Evolutionary conservation across 129 eudicot species (phyloP).

Genomic region (Smallanthus sonchifolius): DNA sequence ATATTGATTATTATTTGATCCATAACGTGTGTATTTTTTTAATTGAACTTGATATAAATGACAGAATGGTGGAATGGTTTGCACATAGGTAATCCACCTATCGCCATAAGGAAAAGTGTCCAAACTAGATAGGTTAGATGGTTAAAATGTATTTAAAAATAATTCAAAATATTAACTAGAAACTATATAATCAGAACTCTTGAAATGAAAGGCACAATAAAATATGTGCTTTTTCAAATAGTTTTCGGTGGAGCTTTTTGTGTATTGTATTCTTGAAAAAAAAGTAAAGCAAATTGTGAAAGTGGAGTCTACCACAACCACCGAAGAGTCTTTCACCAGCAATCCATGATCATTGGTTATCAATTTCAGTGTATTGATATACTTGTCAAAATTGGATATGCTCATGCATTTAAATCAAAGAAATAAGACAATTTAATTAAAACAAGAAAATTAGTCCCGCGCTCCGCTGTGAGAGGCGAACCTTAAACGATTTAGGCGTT

Average conservation of each 20-base stretch:
- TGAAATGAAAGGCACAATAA: slow-evolving; percentile 21
- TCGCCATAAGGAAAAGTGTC: neutral
- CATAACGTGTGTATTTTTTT: neutral
- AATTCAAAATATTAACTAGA: neutral
- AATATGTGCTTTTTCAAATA: neutral
- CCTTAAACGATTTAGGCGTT: no score
- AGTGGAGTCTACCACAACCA: slow-evolving; percentile 33
- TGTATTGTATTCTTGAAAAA: slow-evolving; percentile 11
- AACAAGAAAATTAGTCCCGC: no score
- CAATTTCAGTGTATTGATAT: slow-evolving; percentile 1
- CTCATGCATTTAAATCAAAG: neutral
- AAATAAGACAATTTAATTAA: neutral
- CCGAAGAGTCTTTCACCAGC: slow-evolving; percentile 36
- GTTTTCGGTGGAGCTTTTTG: slow-evolving; percentile 17
- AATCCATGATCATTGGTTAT: slow-evolving; percentile 29
- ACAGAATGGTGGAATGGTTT: neutral
- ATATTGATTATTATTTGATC: no score
- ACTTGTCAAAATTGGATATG: slow-evolving; percentile 7
- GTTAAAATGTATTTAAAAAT: neutral
- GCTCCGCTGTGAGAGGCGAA: no score
- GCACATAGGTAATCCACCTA: neutral
- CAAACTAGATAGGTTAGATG: neutral
- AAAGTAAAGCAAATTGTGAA: neutral
- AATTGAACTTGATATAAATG: neutral
- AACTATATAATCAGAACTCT: slow-evolving; percentile 13